Evolutionary conservation across 352 stramenopile genomes (phyloP), one percentile per base, ranked within the genome.

Genomic region (Pythium coloratum): DNA sequence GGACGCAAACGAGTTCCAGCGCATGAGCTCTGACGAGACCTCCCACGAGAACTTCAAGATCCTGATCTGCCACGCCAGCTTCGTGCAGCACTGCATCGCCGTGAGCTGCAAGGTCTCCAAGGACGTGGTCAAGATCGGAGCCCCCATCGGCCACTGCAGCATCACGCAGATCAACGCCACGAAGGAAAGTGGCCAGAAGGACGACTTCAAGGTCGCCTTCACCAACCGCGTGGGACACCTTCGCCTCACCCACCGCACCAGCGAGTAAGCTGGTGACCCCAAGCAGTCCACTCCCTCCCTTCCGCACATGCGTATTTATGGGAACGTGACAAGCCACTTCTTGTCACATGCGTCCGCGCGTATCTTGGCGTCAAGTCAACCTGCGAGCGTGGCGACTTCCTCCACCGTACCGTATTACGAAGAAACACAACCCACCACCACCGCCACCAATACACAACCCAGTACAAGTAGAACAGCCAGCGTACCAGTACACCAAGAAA

Each of bases 51-150:
- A 79, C 59, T 91, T 81, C 59, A 89, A 89, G 70, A 77, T 93
- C 50, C 33, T 91, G 13, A 84, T 93, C 55, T 87, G 81, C 50
- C 85, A 93, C 70, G 81, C 83, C 34, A 93, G 85, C 72, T 91
- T 93, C 32, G 61, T 73, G 54, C 71, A 93, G 69, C 88, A 84
- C 64, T 91, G 80, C 51, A 72, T 93, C 56, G 80, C 85, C 33
- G 73, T 78, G 63, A 88, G 75, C 58, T 84, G 89, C 71, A 63
- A 78, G 16, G 78, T 93, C 26, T 71, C 80, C 1, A 91, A 88
- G 58, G 85, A 91, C 55, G 82, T 93, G 28, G 88, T 93, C 38
- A 84, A 90, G 67, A 76, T 93, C 30, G 85, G 85, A 14, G 83
- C 83, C 8, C 83, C 85, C 0, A 91, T 93, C 38, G 73, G 66